Conservation (phyloP, 805 yeast genomes). For the Jamesozyma jinghongensis region DNA sequence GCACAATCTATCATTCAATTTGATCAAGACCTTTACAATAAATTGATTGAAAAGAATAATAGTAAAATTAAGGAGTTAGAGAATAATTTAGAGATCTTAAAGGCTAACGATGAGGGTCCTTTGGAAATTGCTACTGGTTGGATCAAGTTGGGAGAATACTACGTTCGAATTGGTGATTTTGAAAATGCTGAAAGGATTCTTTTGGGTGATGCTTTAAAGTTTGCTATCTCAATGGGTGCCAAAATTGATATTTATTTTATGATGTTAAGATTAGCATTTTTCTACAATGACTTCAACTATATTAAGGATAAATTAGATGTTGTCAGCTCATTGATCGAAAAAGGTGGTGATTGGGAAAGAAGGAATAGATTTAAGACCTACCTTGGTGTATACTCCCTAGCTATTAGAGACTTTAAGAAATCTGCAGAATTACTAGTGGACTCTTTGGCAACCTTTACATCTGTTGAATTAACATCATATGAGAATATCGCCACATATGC, state of each 20-base stretch:
- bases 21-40: constrained; percentile 50
- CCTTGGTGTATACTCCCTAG: constrained; percentile 71
- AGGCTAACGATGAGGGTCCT: constrained; percentile 71
- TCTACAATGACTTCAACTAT: constrained; percentile 66
- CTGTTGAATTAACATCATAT: constrained; percentile 80
- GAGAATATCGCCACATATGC: constrained; percentile 87
- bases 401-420: constrained; percentile 76
- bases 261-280: constrained; percentile 80
- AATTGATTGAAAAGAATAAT: constrained; percentile 46
- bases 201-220: constrained; percentile 48
- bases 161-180: constrained; percentile 76
- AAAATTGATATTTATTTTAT: constrained; percentile 83
- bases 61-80: constrained; percentile 40
- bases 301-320: constrained; percentile 67
- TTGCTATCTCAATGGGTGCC: constrained; percentile 78
- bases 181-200: constrained; percentile 57
- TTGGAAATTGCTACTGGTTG: constrained; percentile 68
- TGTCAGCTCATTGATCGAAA: constrained; percentile 69
- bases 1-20: constrained; percentile 30
- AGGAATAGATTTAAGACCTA: constrained; percentile 91
- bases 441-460: constrained; percentile 89
- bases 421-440: constrained; percentile 83
- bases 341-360: constrained; percentile 99
- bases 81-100: constrained; percentile 38
- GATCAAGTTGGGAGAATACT: constrained; percentile 78